Conservation (phyloP, 169 alveolate species). For the Plasmodium coatneyi region DNA sequence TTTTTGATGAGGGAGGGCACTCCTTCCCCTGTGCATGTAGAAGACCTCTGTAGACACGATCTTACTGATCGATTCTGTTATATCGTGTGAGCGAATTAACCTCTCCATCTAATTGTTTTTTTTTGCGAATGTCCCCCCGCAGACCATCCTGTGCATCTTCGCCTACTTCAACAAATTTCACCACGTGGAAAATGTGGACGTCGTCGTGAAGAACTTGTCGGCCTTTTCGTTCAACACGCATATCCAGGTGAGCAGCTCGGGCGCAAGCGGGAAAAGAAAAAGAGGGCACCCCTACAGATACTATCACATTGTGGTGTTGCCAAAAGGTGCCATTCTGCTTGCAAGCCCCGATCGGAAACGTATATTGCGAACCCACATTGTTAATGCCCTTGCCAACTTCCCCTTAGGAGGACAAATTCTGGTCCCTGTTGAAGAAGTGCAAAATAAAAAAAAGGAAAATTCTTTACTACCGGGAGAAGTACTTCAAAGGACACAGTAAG, state of each 20-base stretch:
- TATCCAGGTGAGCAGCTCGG: constrained; percentile 11
- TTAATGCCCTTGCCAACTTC: not conserved
- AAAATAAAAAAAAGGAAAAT: constrained; percentile 67
- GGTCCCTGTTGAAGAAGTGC: constrained; percentile 34
- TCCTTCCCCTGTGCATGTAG: not conserved
- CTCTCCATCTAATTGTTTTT: not conserved
- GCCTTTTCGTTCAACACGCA: constrained; percentile 47
- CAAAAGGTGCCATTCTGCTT: not conserved
- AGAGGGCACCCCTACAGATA: not conserved
- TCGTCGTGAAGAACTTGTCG: constrained; percentile 36
- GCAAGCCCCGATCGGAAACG: not conserved
- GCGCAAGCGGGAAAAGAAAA: not conserved
- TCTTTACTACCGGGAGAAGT: constrained; percentile 41
- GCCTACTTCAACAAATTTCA: constrained; percentile 48
- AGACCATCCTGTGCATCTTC: constrained; percentile 63
- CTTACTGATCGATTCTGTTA: not conserved
- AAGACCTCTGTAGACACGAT: not conserved
- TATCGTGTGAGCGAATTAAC: not conserved
- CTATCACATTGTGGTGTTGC: not conserved
- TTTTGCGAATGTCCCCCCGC: not conserved
- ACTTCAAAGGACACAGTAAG: constrained; percentile 38
- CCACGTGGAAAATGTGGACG: constrained; percentile 49
- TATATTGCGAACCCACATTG: too few relatives aligned
- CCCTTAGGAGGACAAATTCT: constrained; percentile 58
- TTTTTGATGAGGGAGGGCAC: not conserved